Evolutionary conservation across 2,329 filamentous ascomycete species (phyloP), one percentile per base, ranked within the genome.

Genomic region (Trichoderma guizhouense): DNA sequence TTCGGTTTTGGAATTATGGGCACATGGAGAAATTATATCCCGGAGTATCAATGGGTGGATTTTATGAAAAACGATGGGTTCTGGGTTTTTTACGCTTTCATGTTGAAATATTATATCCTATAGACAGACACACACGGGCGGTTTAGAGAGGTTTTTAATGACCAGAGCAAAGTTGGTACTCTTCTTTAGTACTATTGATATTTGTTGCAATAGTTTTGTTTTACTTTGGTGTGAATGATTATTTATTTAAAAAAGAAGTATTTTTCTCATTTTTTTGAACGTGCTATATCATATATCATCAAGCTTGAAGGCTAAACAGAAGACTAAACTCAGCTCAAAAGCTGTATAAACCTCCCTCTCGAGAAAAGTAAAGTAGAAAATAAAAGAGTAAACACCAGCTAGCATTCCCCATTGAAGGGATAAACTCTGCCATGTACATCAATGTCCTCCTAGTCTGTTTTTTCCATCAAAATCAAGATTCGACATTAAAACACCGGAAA

Each of bases 91-190:
- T 21, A 68, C n/a, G 65, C 55, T 57, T 67, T 68, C 12, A 68
- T 68, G 65, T 60, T 68, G n/a, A 47, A 60, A 32, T 47, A 68
- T 68, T 58, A 63, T 64, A 64, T 57, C 65, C 65, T 32, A 68
- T 68, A 36, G 34, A 36, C 34, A 68, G 65, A 36, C 26, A 36
- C 34, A 68, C 55, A 36, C 26, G 26, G 21, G 34, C 34, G 53
- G 15, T 24, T 30, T 18, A 15, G 26, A 28, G 9, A 34, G 57
- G 12, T 18, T 30, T 30, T 21, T 47, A 30, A 60, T 43, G 34
- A 60, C 8, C 24, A 43, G 15, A 43, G 32, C 12, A 60, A 60
- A 47, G 24, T 51, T 51, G 43, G 43, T 51, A 51, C 43, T 21
- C 4, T 51, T 51, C 4, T 12, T 47, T 21, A 3, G 43, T 51